Evolutionary conservation across 225 moss, liverwort and hornwort species (phyloP).

Genomic region (Takakia lepidozioides): DNA sequence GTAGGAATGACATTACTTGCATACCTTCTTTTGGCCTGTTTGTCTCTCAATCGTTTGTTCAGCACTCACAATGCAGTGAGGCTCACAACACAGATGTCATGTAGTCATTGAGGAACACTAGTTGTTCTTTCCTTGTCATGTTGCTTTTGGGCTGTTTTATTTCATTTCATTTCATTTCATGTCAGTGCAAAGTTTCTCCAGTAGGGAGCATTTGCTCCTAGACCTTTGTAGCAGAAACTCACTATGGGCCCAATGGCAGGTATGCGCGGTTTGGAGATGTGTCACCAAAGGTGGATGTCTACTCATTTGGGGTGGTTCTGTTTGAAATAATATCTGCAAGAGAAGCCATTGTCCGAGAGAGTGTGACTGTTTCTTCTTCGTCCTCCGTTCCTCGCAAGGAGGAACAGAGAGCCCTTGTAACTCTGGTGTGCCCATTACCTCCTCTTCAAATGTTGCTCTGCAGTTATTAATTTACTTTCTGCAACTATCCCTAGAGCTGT

Average conservation of each 20-base stretch:
- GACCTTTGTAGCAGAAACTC: background rate
- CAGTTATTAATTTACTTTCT: too few species aligned
- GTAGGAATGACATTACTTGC: too few species aligned
- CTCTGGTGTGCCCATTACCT: conserved; percentile 63
- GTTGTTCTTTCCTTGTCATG: too few species aligned
- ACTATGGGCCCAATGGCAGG: conserved; percentile 25
- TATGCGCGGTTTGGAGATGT: conserved; percentile 92
- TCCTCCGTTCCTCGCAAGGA: conserved; percentile 18
- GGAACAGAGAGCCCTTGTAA: conserved; percentile 75
- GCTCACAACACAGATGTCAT: too few species aligned
- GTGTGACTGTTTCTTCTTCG: conserved; percentile 6
- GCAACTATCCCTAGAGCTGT: too few species aligned
- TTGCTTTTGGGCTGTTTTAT: too few species aligned
- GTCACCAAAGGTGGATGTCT: conserved; percentile 86
- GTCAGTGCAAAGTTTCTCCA: background rate
- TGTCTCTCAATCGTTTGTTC: too few species aligned
- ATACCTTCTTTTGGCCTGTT: too few species aligned
- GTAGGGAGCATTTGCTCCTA: background rate
- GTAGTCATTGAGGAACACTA: too few species aligned
- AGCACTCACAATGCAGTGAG: too few species aligned
- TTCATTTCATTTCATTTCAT: background rate
- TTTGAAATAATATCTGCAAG: conserved; percentile 79
- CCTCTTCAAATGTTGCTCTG: too few species aligned
- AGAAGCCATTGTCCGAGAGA: conserved; percentile 65
- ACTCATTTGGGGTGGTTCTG: conserved; percentile 82